phyloP scores from a whole-genome alignment of 345 rosid genomes.

The Geranium rotundifolium region DNA sequence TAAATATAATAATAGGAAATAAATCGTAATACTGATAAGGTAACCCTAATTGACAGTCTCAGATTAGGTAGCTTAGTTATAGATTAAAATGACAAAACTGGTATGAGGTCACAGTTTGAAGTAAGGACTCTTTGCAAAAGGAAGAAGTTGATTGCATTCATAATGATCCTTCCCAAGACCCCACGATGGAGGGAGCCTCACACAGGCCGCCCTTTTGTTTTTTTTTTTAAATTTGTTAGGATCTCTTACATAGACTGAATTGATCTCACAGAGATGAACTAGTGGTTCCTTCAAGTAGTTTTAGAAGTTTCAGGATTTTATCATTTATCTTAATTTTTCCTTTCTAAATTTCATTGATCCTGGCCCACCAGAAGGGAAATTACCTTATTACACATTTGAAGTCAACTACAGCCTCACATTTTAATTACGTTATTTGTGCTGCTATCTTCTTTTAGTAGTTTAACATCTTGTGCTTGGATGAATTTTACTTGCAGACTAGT shows the following conservation, averaged over 20 bases:
- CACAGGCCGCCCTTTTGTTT: no score
- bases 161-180: no score
- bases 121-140: no score
- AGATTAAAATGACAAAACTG: neutral
- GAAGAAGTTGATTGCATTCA: no score
- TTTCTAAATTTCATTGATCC: neutral
- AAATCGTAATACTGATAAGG: no score
- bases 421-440: neutral
- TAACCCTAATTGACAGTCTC: no score
- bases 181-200: no score
- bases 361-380: neutral
- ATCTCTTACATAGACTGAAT: neutral
- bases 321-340: neutral
- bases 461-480: constrained; percentile 12
- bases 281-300: neutral
- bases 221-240: neutral
- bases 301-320: neutral
- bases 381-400: neutral
- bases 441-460: neutral
- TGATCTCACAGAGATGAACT: neutral
- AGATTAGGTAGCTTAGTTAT: neutral
- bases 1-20: no score
- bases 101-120: no score
- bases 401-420: neutral
- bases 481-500: constrained; percentile 58